These are phyloP conservation scores for Kokia cookei DNA, from an alignment of 441 rosid genomes.

Conservation along the genomic window DNA sequence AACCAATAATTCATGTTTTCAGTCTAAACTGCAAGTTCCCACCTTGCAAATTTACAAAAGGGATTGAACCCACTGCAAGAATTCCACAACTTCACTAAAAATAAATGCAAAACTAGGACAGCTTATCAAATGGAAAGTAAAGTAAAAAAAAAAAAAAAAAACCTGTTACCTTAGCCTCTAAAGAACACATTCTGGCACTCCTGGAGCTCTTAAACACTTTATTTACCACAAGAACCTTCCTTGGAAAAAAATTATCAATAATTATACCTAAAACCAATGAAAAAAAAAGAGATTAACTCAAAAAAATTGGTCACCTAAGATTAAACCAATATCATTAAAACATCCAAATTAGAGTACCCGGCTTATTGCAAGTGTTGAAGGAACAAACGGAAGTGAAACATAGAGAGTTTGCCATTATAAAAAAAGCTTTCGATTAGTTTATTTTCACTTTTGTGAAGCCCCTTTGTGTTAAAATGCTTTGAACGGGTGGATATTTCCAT, in stretches of 20 bases:
- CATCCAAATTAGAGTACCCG: constrained; percentile 22
- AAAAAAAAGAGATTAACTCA: not conserved
- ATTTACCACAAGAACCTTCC: constrained; percentile 36
- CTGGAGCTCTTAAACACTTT: constrained; percentile 34
- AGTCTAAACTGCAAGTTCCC: not conserved
- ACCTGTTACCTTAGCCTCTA: constrained; percentile 54
- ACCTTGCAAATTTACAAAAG: not conserved
- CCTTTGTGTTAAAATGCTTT: not conserved
- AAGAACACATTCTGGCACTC: constrained; percentile 42
- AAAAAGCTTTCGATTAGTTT: not conserved
- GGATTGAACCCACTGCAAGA: not conserved
- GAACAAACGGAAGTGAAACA: constrained; percentile 43
- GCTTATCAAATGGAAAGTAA: not conserved
- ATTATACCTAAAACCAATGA: constrained; percentile 19
- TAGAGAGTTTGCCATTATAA: constrained; percentile 48
- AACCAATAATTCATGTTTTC: not conserved
- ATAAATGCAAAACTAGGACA: not conserved
- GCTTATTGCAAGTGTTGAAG: constrained; percentile 31
- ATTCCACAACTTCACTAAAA: not conserved
- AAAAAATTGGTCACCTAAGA: not conserved
- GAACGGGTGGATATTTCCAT: not conserved
- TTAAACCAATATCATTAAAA: not conserved
- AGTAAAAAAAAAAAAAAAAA: not conserved
- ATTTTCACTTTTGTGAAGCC: not conserved
- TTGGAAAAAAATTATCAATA: constrained; percentile 32